Base-by-base conservation (phyloP, 1,139 yeast genomes). In the Sugiyamaella grinbergsii region DNA sequence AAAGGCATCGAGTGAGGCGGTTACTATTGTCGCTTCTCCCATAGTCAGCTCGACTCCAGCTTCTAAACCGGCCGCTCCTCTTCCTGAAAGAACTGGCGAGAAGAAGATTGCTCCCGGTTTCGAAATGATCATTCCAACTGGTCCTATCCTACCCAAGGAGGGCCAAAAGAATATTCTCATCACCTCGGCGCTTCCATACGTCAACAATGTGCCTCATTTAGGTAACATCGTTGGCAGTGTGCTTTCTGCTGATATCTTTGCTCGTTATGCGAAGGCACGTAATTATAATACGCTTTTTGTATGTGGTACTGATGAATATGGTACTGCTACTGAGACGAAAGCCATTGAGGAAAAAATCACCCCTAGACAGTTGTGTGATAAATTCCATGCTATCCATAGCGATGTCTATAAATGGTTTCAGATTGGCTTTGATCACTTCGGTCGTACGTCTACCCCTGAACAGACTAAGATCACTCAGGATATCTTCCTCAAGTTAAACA, bases 251-350 rank as follows among this genome's bases (percentile, higher is more conserved):
- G 99, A 93, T 74, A 88, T 93, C 57, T 94, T 81, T 72, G 79
- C 98, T 51, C 83, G 98, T 68, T 93, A 87, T 71, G 82, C 87
- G 66, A 91, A 90, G 70, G 83, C 85, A 60, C 82, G 97, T 74
- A 88, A 90, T 70, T 84, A 85, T 74, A 93, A 91, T 67, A 77
- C 96, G 19, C 73, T 93, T 56, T 93, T 75, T 64, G 73, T 93
- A 54, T 90, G 98, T 72, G 99, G 99, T 72, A 94, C 98, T 33
- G 99, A 93, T 68, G 99, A 93, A 72, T 94, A 93, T 68, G 99
- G 99, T 68, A 93, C 99, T 55, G 99, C 99, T 47, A 93, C 98
- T 22, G 99, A 93, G 71, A 94, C 98, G 32, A 93, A 93, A 72
- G 98, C 98, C 8, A 75, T 93, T 53, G 98, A 93, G 70, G 98